Evolutionary conservation across 352 stramenopile genomes (phyloP), one percentile per base, ranked within the genome.

Genomic region (Globisporangium okanoganense): DNA sequence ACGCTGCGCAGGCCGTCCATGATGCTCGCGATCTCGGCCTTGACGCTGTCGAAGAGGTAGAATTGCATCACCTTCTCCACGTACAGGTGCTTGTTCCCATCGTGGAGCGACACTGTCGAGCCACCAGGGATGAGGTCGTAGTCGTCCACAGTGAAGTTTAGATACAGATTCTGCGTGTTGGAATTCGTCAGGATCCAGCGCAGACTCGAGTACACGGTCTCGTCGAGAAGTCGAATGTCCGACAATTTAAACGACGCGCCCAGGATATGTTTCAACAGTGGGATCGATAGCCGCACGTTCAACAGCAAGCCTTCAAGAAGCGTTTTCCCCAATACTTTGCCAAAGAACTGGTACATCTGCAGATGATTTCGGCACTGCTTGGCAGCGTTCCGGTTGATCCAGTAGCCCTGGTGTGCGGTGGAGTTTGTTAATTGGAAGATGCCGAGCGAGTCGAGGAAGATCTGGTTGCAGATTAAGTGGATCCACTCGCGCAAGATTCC

Each of bases 21-120:
- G 3, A 94, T 71, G 25, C 67, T 95, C 44, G 75, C 82, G 13
- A 99, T 67, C 72, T 99, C 94, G 2, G 70, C 49, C 55, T 77
- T 67, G 50, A 99, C 86, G 20, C 94, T 92, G 60, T 95, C 95
- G 61, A 99, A 92, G 25, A 99, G 65, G 64, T 96, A 96, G 73
- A 99, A 99, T 61, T 97, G 96, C 48, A 98, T 74, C 44, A 94
- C 86, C 25, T 90, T 87, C 10, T 87, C 75, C 16, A 98, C 76
- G 67, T 98, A 99, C 61, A 97, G 76, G 1, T 90, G 78, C 56
- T 99, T 96, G 83, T 99, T 99, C 31, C 91, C 84, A 51, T 98
- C 95, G 18, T 89, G 97, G 2, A 99, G 82, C 18, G 60, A 14
- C 5, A 87, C 73, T 6, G 85, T 60, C 0, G 71, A 36, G 16